Base-by-base conservation (phyloP, 225 moss, liverwort and hornwort genomes). In the Rhytidiadelphus loreus region DNA sequence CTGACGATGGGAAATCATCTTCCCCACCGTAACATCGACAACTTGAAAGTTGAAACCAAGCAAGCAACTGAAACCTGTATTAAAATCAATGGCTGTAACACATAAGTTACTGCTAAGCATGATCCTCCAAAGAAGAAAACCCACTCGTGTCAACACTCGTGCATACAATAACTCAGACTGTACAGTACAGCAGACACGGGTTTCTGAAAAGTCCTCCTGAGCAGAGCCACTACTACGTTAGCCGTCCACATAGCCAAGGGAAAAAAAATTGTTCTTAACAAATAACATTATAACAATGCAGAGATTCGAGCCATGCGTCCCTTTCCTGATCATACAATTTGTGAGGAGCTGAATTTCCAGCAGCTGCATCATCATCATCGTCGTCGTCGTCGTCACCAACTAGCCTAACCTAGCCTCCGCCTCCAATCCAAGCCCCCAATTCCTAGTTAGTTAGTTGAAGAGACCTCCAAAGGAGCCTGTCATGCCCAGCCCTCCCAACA, bases 401-500 rank as follows among this genome's bases (percentile, higher is more conserved):
- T 55, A 50, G 13, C 13, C 13, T 69, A 75, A 30, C 50, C 19
- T 74, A 0, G 69, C 23, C 8, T 69, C 39, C 68, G n/a, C 35
- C 66, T 24, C 69, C 11, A 18, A 20, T 32, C 26, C 56, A 17
- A 43, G 48, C 29, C 80, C 80, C 39, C 9, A 68, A 68, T 66
- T 72, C 60, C 85, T 95, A 98, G 89, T 95, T 97, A 65, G 52
- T 52, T 52, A 52, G 52, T 52, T 52, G 52, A 95, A 98, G 56
- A 98, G 93, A 39, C 97, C 95, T 64, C 98, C 98, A 75, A 96
- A 96, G 57, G 96, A 96, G 48, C 95, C 93, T 23, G 95, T 91
- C 66, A 97, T 92, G 75, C 98, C 95, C 48, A 98, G 89, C 52
- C 95, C 94, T 55, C 95, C 94, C 30, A 97, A 87, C 94, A 97